Conservation (phyloP, 139 green algal genomes). For the Spirogloea muscicola region DNA sequence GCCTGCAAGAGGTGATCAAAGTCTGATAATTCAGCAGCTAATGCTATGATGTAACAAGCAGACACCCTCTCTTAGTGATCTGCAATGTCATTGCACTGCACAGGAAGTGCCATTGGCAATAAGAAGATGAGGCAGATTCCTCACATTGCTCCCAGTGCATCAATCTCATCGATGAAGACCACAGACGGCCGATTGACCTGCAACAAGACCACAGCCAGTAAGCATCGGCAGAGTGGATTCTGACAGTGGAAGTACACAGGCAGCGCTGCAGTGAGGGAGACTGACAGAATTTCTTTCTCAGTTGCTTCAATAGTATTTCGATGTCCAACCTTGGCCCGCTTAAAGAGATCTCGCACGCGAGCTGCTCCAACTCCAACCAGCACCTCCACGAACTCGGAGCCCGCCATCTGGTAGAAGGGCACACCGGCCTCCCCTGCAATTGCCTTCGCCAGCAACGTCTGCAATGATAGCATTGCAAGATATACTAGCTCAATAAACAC, state of each 20-base stretch:
- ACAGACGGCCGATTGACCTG: conserved; percentile 68
- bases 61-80: too few species aligned
- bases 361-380: conserved; percentile 95
- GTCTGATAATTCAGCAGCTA: too few species aligned
- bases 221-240: too few species aligned
- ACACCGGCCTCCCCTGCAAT: conserved; percentile 83
- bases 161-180: conserved; percentile 98
- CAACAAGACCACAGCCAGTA: too few species aligned
- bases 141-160: conserved; percentile 68
- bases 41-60: too few species aligned
- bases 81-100: too few species aligned
- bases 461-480: too few species aligned
- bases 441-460: conserved; percentile 54
- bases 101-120: neutral
- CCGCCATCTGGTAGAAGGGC: conserved; percentile 88
- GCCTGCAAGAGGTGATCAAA: neutral
- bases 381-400: conserved; percentile 95
- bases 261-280: too few species aligned
- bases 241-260: too few species aligned
- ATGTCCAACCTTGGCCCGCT: conserved; percentile 63
- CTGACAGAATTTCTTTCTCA: too few species aligned
- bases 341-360: conserved; percentile 92
- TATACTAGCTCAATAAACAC: too few species aligned
- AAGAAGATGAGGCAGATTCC: neutral
- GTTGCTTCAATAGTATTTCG: too few species aligned